Percentiles rank a stretch among this genome's conserved stretches.
These are phyloP conservation scores for Teratosphaeria nubilosa DNA, from an alignment of 2,329 filamentous ascomycete species.

Conservation along the genomic window DNA sequence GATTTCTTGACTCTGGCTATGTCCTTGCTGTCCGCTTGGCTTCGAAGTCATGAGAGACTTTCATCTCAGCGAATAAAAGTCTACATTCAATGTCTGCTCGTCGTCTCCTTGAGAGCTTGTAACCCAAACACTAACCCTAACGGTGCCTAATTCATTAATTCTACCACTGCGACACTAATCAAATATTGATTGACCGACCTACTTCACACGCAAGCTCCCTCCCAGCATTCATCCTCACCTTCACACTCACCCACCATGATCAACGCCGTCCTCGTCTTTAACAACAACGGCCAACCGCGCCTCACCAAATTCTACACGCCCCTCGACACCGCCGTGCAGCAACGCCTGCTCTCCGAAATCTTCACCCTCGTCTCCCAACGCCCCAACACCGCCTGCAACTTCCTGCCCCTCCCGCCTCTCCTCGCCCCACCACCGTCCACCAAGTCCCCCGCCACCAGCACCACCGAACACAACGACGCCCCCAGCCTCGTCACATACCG, in stretches of 20 bases:
- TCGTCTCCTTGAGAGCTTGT: too few species aligned
- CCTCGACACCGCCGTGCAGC: slow-evolving; percentile 92
- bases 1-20: too few species aligned
- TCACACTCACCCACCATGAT: slow-evolving; percentile 55
- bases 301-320: slow-evolving; percentile 99
- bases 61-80: background rate
- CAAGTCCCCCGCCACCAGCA: slow-evolving; percentile 29
- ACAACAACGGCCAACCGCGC: slow-evolving; percentile 91
- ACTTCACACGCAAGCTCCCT: background rate
- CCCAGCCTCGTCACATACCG: slow-evolving; percentile 95
- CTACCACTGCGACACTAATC: too few species aligned
- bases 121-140: background rate
- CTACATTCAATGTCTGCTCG: too few species aligned
- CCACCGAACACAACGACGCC: slow-evolving; percentile 64
- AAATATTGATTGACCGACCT: background rate
- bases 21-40: too few species aligned
- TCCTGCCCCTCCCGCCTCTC: slow-evolving; percentile 55
- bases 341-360: slow-evolving; percentile 93
- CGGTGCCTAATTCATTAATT: too few species aligned
- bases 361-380: slow-evolving; percentile 91
- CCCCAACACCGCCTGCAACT: slow-evolving; percentile 88
- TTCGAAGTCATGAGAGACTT: too few species aligned
- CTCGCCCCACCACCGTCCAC: slow-evolving; percentile 13
- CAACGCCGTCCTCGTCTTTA: slow-evolving; percentile 97
- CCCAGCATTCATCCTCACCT: background rate